Percentiles rank a stretch among this genome's conserved stretches.
These are phyloP conservation scores for Candida palmyrensis DNA, from an alignment of 805 yeast species.

Conservation along the genomic window DNA sequence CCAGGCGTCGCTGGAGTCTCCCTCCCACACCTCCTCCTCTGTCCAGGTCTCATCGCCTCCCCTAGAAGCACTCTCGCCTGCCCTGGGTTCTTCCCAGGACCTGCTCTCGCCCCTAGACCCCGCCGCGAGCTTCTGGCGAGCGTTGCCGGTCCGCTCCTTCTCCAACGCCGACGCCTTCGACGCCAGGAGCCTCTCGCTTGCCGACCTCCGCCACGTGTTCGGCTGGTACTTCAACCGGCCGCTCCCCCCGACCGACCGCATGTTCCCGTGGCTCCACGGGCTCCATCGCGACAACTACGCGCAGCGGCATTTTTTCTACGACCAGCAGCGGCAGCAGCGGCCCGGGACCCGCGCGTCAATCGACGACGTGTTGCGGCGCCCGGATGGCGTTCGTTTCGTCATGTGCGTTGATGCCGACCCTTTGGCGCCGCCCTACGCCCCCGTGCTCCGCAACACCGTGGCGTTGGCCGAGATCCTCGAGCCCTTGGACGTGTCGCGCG, in stretches of 20 bases:
- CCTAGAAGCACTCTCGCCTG: too few species aligned
- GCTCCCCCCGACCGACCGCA: slow-evolving; percentile 55
- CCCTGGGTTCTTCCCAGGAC: too few species aligned
- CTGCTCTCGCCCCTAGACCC: too few species aligned
- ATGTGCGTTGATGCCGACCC: slow-evolving; percentile 28
- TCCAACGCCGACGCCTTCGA: too few species aligned
- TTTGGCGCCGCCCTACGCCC: slow-evolving; percentile 3
- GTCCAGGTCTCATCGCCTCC: too few species aligned
- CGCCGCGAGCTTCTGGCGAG: too few species aligned
- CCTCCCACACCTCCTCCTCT: too few species aligned
- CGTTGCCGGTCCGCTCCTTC: too few species aligned
- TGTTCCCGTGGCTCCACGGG: slow-evolving; percentile 94
- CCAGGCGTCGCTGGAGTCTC: too few species aligned
- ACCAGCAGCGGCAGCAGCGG: slow-evolving; percentile 19
- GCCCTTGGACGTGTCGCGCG: slow-evolving; percentile 39
- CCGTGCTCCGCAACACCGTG: slow-evolving; percentile 49
- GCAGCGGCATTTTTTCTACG: slow-evolving; percentile 43
- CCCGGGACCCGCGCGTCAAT: not conserved
- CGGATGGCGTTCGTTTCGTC: slow-evolving; percentile 29
- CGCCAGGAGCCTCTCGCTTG: not conserved
- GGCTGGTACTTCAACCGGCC: slow-evolving; percentile 34
- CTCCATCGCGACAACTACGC: slow-evolving; percentile 52
- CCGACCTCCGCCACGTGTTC: slow-evolving; percentile 13
- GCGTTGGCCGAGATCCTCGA: slow-evolving; percentile 49
- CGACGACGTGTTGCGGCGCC: slow-evolving; percentile 11